phyloP scores from a whole-genome alignment of 768 basidiomycete species.

The Mycena galopus region DNA sequence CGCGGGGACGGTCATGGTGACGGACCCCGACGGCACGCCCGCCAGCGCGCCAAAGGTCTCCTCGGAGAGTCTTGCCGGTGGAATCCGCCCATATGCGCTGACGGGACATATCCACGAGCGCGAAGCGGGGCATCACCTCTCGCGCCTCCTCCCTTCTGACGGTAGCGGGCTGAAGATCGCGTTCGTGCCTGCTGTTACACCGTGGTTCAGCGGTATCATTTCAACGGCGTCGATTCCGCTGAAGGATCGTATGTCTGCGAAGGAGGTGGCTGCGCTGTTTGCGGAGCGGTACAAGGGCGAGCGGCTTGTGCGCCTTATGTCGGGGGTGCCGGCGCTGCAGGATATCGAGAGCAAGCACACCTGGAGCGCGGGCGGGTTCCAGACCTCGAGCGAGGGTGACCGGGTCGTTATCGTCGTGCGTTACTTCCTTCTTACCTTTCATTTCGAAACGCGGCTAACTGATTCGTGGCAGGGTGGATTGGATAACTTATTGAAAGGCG shows the following conservation, averaged over 20 bases:
- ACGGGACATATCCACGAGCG: slow-evolving; percentile 99
- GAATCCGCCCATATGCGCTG: slow-evolving; percentile 86
- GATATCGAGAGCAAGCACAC: slow-evolving; percentile 89
- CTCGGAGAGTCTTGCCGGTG: slow-evolving; percentile 79
- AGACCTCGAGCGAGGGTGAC: slow-evolving; percentile 90
- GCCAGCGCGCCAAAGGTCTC: slow-evolving; percentile 86
- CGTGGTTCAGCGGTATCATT: slow-evolving; percentile 98
- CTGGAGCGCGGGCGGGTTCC: slow-evolving; percentile 93
- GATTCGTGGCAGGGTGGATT: slow-evolving; percentile 77
- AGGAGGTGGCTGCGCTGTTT: slow-evolving; percentile 80
- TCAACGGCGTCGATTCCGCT: slow-evolving; percentile 90
- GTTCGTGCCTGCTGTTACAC: slow-evolving; percentile 89
- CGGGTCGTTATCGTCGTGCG: slow-evolving; percentile 94
- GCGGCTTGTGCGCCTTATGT: slow-evolving; percentile 75
- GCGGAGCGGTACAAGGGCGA: slow-evolving; percentile 83
- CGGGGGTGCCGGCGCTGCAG: slow-evolving; percentile 77
- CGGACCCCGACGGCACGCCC: slow-evolving; percentile 76
- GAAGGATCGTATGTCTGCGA: slow-evolving; percentile 72
- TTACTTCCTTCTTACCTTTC: slow-evolving; percentile 36
- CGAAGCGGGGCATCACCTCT: slow-evolving; percentile 90
- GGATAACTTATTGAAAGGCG: slow-evolving; percentile 97
- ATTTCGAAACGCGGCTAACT: background rate
- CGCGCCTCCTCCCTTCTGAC: slow-evolving; percentile 61
- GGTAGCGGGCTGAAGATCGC: slow-evolving; percentile 68
- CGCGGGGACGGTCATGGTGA: slow-evolving; percentile 87